phyloP scores from a whole-genome alignment of 257 asterid species.

The Rubia yunnanensis region DNA sequence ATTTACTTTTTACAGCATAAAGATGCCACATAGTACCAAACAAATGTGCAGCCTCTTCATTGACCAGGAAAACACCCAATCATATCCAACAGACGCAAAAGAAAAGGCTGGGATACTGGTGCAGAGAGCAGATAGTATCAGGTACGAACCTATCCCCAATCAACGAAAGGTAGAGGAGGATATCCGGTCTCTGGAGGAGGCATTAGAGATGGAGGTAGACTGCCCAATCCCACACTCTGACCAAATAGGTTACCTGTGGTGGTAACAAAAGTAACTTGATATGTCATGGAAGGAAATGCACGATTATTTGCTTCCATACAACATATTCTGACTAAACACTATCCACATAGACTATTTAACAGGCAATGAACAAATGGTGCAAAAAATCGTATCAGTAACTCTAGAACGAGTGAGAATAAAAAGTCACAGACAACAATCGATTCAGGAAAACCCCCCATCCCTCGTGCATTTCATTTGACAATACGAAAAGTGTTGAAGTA shows the following conservation, averaged over 20 bases:
- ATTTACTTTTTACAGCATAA: neutral
- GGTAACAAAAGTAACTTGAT: neutral
- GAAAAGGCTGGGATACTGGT: neutral
- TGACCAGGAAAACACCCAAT: neutral
- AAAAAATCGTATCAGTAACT: neutral
- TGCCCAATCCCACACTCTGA: slow-evolving; percentile 51
- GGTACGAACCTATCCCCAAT: slow-evolving; percentile 62
- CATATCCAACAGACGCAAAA: neutral
- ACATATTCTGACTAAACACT: slow-evolving; percentile 22
- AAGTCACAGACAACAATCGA: neutral
- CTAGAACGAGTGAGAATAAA: neutral
- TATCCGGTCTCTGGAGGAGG: slow-evolving; percentile 94
- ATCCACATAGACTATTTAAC: slow-evolving; percentile 22
- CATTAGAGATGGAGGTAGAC: slow-evolving; percentile 79
- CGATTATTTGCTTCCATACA: slow-evolving; percentile 18
- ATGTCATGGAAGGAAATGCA: neutral
- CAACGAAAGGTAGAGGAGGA: slow-evolving; percentile 65
- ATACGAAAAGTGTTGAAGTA: neutral
- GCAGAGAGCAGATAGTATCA: neutral
- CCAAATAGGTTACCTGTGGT: slow-evolving; percentile 36
- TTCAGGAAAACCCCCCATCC: neutral
- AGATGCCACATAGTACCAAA: neutral
- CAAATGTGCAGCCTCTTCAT: neutral
- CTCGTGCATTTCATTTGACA: neutral
- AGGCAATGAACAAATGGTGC: slow-evolving; percentile 9